Percentiles rank a stretch among this genome's conserved stretches.
Conservation (phyloP, 768 basidiomycete genomes). For the Collybia nuda region DNA sequence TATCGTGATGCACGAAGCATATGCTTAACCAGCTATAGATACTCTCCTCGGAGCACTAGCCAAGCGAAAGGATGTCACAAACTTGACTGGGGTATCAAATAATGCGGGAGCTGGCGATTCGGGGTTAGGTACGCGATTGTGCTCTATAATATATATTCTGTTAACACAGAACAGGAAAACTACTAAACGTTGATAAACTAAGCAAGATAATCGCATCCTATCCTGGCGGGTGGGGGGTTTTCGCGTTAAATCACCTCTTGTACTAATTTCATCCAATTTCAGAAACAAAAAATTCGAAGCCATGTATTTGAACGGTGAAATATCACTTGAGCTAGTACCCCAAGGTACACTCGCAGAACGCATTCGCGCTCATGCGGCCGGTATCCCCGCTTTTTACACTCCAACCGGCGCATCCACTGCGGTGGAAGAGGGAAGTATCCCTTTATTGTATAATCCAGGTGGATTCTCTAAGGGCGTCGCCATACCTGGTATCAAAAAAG, state of each 20-base stretch:
- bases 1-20: neutral
- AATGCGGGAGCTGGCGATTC: conserved; percentile 75
- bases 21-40: conserved; percentile 41
- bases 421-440: conserved; percentile 76
- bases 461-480: conserved; percentile 71
- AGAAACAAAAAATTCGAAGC: conserved; percentile 88
- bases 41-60: conserved; percentile 80
- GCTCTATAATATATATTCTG: neutral
- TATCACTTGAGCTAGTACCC: conserved; percentile 86
- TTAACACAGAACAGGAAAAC: conserved; percentile 48
- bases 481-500: conserved; percentile 74
- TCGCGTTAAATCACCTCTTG: neutral
- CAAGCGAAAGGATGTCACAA: conserved; percentile 68
- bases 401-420: conserved; percentile 88
- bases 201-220: conserved; percentile 87
- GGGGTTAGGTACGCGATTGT: conserved; percentile 57
- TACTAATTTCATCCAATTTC: neutral
- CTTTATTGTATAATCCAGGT: conserved; percentile 75
- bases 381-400: conserved; percentile 92
- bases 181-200: conserved; percentile 74
- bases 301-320: conserved; percentile 76
- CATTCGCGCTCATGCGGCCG: conserved; percentile 84
- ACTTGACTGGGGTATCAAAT: conserved; percentile 85
- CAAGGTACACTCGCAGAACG: conserved; percentile 91
- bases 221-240: conserved; percentile 72